Conservation (phyloP, 2,329 filamentous ascomycete genomes). For the Paramyrothecium sp. region DNA sequence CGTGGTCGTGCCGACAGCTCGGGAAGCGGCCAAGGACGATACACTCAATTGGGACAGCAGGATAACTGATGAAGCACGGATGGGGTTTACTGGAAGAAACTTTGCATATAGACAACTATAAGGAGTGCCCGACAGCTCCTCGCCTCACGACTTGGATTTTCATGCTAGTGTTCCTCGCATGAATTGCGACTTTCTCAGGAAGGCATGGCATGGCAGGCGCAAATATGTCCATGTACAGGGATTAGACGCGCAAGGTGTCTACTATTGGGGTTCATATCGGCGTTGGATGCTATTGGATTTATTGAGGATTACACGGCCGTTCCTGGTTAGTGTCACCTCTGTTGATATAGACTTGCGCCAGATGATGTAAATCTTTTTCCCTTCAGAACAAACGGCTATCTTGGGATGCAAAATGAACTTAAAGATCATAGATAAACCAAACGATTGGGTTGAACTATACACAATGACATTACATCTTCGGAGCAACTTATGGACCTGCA, state of each 20-base stretch:
- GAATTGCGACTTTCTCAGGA: not conserved
- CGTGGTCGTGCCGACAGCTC: conserved; percentile 36
- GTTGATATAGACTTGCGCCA: no score
- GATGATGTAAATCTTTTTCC: no score
- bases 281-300: not conserved
- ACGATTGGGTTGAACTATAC: no score
- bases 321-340: no score
- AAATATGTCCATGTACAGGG: not conserved
- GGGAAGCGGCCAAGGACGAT: conserved; percentile 38
- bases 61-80: conserved; percentile 26
- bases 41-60: conserved; percentile 39
- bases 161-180: not conserved
- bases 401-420: no score
- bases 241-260: not conserved
- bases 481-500: no score
- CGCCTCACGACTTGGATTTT: not conserved
- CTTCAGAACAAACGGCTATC: no score
- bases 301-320: not conserved
- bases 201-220: not conserved
- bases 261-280: not conserved
- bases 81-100: conserved; percentile 16
- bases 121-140: not conserved
- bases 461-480: no score
- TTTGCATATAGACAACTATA: conserved; percentile 37
- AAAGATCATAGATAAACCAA: no score